Base-by-base conservation (phyloP, 768 basidiomycete genomes). In the Cubamyces lactineus region DNA sequence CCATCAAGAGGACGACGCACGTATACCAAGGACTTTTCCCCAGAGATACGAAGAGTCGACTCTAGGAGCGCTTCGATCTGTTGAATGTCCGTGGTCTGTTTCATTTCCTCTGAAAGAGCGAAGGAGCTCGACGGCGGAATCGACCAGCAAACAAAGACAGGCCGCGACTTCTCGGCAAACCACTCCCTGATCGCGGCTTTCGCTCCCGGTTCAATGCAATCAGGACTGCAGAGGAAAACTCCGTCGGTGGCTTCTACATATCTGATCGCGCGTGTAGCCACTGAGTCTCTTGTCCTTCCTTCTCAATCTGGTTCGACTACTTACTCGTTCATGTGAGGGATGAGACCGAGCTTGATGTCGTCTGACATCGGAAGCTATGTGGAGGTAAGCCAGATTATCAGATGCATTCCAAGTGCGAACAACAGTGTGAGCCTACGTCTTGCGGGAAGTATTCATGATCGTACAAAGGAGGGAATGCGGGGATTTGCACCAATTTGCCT, bases 401-500 rank as follows among this genome's bases (percentile, higher is more conserved):
- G 34, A 34, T 34, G 34, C 9, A 11, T 1, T 6, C 34, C 34
- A 9, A 34, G 34, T 34, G 34, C 6, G 34, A 34, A 1, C 5
- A 34, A 34, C 4, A 11, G 9, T 9, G 34, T 34, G 28, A 5
- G 45, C 45, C 4, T 39, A 56, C 54, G 24, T 46, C 54, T 19
- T 47, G 54, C 6, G 53, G 45, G 50, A 42, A 55, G 26, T 49
- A 59, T 53, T 71, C 70, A 30, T 68, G 59, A 48, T 67, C 62
- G 24, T 69, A 66, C 48, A 71, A 65, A 3, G 62, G 54, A 13
- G 70, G 69, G 23, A 71, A 23, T 1, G 66, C 68, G 2, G 69
- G 69, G 12, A 63, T 30, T 1, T 42, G 42, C 11, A 67, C 41
- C 9, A 71, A 34, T 1, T 63, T 43, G 6, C 57, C 68, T 1